Evolutionary conservation across 2,329 filamentous ascomycete species (phyloP).

Genomic region (Aspergillus sp.): DNA sequence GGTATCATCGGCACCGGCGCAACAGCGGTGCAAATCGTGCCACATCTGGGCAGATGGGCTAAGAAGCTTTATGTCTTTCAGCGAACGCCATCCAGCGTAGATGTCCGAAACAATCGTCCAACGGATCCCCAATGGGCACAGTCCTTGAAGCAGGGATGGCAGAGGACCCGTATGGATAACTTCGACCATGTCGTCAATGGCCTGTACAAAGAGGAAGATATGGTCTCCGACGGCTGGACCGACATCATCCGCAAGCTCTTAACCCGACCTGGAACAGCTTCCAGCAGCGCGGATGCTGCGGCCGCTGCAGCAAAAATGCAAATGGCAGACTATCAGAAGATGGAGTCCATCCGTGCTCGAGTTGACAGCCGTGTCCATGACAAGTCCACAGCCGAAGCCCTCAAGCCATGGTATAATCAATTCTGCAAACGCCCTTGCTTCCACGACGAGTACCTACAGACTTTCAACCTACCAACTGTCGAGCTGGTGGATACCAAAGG

Average conservation of each 20-base stretch:
- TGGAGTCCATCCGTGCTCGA: slow-evolving; percentile 40
- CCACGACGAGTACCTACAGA: slow-evolving; percentile 52
- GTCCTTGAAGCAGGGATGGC: slow-evolving; percentile 18
- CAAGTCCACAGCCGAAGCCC: slow-evolving; percentile 47
- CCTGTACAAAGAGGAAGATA: slow-evolving; percentile 9
- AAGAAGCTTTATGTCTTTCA: slow-evolving; percentile 31
- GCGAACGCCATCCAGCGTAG: slow-evolving; percentile 36
- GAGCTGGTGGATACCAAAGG: slow-evolving; percentile 55
- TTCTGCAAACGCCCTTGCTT: slow-evolving; percentile 65
- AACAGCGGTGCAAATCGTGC: slow-evolving; percentile 41
- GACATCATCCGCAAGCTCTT: slow-evolving; percentile 7
- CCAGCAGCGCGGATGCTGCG: neutral
- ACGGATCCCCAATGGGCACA: slow-evolving; percentile 16
- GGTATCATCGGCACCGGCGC: slow-evolving; percentile 47
- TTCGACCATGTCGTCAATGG: slow-evolving; percentile 22
- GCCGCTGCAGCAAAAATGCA: neutral
- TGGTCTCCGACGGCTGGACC: slow-evolving; percentile 28
- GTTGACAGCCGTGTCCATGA: slow-evolving; percentile 52
- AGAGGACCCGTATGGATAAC: slow-evolving; percentile 25
- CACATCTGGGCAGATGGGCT: slow-evolving; percentile 34
- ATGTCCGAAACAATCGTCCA: slow-evolving; percentile 27
- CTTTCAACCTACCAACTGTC: slow-evolving; percentile 60
- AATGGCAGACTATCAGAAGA: neutral
- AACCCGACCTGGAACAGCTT: too few relatives aligned
- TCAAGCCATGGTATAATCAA: slow-evolving; percentile 59